Base-by-base conservation (phyloP, 2,329 filamentous ascomycete genomes). In the Cytospora schulzeri region DNA sequence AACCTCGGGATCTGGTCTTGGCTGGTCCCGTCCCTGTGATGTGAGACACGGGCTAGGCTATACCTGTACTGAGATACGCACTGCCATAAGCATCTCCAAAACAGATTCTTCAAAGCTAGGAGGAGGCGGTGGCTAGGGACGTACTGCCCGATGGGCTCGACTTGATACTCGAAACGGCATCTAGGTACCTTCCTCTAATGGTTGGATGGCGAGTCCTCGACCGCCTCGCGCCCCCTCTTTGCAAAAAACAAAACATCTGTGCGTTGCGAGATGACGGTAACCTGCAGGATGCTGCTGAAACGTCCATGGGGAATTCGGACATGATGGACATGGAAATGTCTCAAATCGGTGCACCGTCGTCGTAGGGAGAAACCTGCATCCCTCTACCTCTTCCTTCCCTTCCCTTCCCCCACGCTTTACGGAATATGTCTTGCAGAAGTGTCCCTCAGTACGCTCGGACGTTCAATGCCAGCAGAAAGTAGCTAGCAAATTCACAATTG, bases 291-390 rank as follows among this genome's bases (percentile, higher is more conserved):
- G 50, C 50, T 54, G 28, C 50, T 51, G 35, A 28, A 35, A 14
- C 17, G 6, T 41, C 15, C 38, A 41, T 38, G 15, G 12, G 48
- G n/a, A 35, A 29, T 24, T 52, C 38, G 41, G 52, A 38, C 35
- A 58, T 51, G 55, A 51, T 63, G 56, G 64, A 26, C 56, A 63
- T 31, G 55, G 35, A 52, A 35, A 55, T 63, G 64, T 63, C 60
- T 65, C 51, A 31, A 28, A 55, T 14, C 31, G 51, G 54, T 50
- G 17, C 59, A 28, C 52, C 54, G 22, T 55, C 54, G 35, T 61
- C 35, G 35, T 33, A 55, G 52, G 59, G 35, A 61, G 28, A 35
- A 35, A 62, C 59, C 38, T 56, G 52, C 52, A 50, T 38, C 52
- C 14, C 51, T 11, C n/a, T 14, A 9, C 22, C 1, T 48, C 7